A percentile compares a stretch with the other conserved stretches of the same genome.
These are phyloP conservation scores for Cryptococcus floricola DNA, from an alignment of 1,284 basidiomycete genomes.

Conservation along the genomic window DNA sequence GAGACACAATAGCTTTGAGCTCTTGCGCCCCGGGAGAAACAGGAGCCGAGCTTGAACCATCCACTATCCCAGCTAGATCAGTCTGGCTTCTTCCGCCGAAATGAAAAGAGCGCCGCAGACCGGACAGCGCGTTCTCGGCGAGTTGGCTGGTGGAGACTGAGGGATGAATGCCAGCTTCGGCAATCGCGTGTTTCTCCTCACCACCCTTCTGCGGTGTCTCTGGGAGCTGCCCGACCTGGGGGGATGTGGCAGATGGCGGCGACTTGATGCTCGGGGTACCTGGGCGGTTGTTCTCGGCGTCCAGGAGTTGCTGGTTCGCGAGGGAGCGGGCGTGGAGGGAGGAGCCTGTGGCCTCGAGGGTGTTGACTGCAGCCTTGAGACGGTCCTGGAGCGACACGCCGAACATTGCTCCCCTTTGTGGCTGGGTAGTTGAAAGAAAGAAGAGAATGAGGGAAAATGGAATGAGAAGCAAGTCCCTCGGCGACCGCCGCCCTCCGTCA, in stretches of 20 bases:
- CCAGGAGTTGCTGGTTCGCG: slow-evolving; percentile 14
- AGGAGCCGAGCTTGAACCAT: background rate
- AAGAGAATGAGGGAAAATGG: no score
- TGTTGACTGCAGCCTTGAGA: slow-evolving; percentile 42
- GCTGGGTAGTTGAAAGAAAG: no score
- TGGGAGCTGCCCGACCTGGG: background rate
- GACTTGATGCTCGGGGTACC: background rate
- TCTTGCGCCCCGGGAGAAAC: slow-evolving; percentile 9
- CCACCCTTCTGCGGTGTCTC: background rate
- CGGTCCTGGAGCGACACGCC: slow-evolving; percentile 35
- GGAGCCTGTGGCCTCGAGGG: slow-evolving; percentile 38
- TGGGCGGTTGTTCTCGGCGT: slow-evolving; percentile 1
- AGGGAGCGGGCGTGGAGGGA: slow-evolving; percentile 34
- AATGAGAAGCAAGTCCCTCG: no score
- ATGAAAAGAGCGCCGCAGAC: slow-evolving; percentile 32
- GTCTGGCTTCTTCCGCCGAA: slow-evolving; percentile 13
- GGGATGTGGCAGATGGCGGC: background rate
- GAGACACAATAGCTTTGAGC: slow-evolving; percentile 22
- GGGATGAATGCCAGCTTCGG: no score
- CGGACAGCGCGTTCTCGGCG: slow-evolving; percentile 38
- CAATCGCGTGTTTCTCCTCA: no score
- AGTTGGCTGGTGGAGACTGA: slow-evolving; percentile 18
- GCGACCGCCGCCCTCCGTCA: no score
- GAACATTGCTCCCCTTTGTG: slow-evolving; percentile 22
- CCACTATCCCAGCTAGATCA: slow-evolving; percentile 5